Evolutionary conservation across 2,329 filamentous ascomycete species (phyloP).

Genomic region (Aspergillus luchuensis): DNA sequence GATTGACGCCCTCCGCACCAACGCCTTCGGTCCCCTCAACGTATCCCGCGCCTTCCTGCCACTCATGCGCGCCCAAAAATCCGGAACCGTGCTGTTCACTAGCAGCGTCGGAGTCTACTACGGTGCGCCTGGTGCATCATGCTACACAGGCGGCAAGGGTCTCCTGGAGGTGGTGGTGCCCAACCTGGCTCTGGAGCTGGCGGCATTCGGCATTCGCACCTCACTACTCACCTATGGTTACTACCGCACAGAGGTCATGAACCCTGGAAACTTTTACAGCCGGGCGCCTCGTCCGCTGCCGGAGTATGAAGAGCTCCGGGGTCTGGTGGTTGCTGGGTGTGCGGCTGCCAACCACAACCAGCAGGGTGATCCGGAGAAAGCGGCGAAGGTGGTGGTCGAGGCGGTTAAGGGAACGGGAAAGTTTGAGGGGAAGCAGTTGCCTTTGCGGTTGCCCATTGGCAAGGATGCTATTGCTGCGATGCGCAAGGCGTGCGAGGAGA

Average conservation of each 20-base stretch:
- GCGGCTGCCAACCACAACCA: conserved; percentile 7
- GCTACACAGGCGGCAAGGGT: conserved; percentile 51
- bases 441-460: conserved; percentile 14
- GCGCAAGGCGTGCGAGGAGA: conserved; percentile 11
- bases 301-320: conserved; percentile 17
- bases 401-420: conserved; percentile 17
- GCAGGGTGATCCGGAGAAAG: conserved; percentile 19
- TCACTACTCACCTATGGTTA: conserved; percentile 56
- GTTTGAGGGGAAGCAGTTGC: conserved; percentile 11
- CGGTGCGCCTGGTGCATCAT: conserved; percentile 30
- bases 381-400: conserved; percentile 16
- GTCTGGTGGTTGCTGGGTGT: not conserved
- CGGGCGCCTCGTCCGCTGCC: not conserved
- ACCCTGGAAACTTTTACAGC: conserved; percentile 18
- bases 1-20: not conserved
- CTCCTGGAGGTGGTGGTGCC: conserved; percentile 50
- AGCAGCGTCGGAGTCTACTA: conserved; percentile 42
- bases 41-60: conserved; percentile 41
- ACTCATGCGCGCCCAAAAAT: conserved; percentile 37
- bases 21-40: conserved; percentile 40
- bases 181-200: not conserved
- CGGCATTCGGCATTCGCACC: conserved; percentile 37
- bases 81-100: conserved; percentile 47
- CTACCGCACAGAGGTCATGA: conserved; percentile 56
- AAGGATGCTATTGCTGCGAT: conserved; percentile 14